These are phyloP conservation scores for Russula sp. DNA, from an alignment of 768 basidiomycete species.

Conservation along the genomic window DNA sequence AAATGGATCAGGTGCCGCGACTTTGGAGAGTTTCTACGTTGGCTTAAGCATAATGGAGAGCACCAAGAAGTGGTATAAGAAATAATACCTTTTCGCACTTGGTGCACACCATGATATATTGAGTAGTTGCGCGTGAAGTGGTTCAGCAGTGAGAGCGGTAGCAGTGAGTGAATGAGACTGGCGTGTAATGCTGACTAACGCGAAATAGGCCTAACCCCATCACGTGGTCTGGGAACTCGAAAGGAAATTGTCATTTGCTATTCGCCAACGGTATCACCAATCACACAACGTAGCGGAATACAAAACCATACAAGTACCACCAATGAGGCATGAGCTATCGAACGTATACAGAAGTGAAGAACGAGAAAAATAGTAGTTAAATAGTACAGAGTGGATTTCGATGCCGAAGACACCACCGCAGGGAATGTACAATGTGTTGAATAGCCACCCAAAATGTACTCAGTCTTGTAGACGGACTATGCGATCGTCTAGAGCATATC, in stretches of 20 bases:
- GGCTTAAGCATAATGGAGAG: conserved; percentile 33
- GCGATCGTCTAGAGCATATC: neutral
- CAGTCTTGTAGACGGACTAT: neutral
- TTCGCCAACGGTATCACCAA: no score
- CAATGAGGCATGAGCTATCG: no score
- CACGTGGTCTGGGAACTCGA: neutral
- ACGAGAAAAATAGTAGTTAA: no score
- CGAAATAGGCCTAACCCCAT: neutral
- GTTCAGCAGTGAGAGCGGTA: neutral
- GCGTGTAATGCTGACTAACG: no score
- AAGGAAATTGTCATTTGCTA: no score
- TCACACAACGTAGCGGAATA: no score
- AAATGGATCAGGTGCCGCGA: conserved; percentile 89
- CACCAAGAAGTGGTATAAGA: conserved; percentile 1
- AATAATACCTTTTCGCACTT: conserved; percentile 69
- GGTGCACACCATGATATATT: conserved; percentile 69
- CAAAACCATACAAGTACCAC: no score
- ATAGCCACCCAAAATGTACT: neutral
- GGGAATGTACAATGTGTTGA: no score
- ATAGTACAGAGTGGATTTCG: no score
- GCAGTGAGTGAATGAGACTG: no score
- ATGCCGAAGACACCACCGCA: no score
- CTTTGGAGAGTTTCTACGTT: conserved; percentile 79
- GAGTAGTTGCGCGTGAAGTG: neutral
- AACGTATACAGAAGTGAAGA: no score